A percentile compares a stretch with the other conserved stretches of the same genome.
Evolutionary conservation across 2,329 filamentous ascomycete genomes (phyloP).

Genomic region (Lachnellula arida): DNA sequence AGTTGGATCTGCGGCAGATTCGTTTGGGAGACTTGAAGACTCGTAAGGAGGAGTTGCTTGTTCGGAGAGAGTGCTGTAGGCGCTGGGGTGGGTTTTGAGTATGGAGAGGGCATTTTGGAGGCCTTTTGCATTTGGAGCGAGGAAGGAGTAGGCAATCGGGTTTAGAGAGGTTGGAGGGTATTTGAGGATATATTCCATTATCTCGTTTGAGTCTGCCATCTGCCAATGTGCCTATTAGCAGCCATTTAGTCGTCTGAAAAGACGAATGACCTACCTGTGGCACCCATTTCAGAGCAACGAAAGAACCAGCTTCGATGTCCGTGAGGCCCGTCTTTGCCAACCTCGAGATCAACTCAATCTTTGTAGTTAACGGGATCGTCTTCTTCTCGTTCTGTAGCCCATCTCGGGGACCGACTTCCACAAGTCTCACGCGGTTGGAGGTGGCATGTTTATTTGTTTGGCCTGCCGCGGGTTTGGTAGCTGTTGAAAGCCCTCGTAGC

Average conservation of each 20-base stretch:
- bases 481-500: constrained; percentile 21
- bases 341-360: constrained; percentile 69
- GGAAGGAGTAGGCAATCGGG: constrained; percentile 71
- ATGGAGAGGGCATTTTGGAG: constrained; percentile 57
- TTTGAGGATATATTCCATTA: constrained; percentile 64
- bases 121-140: constrained; percentile 73
- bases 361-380: constrained; percentile 64
- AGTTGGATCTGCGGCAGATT: constrained; percentile 1
- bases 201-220: constrained; percentile 76
- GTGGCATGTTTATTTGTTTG: constrained; percentile 12
- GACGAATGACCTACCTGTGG: constrained; percentile 56
- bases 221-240: constrained; percentile 30
- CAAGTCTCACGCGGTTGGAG: constrained; percentile 50
- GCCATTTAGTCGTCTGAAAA: neutral
- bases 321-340: constrained; percentile 63
- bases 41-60: constrained; percentile 7
- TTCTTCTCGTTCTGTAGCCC: constrained; percentile 83
- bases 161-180: constrained; percentile 48
- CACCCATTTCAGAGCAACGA: constrained; percentile 80
- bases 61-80: constrained; percentile 42
- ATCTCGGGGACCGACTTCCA: constrained; percentile 81
- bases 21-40: constrained; percentile 18
- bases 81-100: constrained; percentile 51
- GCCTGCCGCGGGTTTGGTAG: constrained; percentile 12
- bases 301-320: constrained; percentile 76